These are phyloP conservation scores for Suzukiozyma palmioleophila DNA, from an alignment of 1,139 yeast genomes.

Conservation along the genomic window DNA sequence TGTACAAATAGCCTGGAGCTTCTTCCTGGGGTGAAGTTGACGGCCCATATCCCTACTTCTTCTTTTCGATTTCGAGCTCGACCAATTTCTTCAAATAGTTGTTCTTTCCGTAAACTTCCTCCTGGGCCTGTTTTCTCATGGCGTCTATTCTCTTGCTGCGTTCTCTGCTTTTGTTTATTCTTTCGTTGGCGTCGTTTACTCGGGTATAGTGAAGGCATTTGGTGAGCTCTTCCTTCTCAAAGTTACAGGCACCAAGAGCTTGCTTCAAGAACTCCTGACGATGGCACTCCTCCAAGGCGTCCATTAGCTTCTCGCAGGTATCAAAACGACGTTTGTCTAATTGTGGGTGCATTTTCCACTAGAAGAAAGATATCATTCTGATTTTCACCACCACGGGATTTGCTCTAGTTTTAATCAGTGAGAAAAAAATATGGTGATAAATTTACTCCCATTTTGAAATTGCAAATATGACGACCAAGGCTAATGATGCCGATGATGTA, in stretches of 20 bases:
- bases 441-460: constrained; percentile 1
- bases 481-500: constrained; percentile 67
- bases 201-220: constrained; percentile 80
- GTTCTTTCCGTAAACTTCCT: constrained; percentile 78
- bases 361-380: not conserved
- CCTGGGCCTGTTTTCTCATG: constrained; percentile 59
- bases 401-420: not conserved
- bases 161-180: constrained; percentile 54
- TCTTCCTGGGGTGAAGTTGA: too few relatives aligned
- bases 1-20: too few relatives aligned
- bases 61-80: constrained; percentile 30
- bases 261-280: constrained; percentile 63
- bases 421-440: not conserved
- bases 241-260: constrained; percentile 83
- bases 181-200: constrained; percentile 58
- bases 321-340: constrained; percentile 42
- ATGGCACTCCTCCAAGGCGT: constrained; percentile 89
- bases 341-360: constrained; percentile 44
- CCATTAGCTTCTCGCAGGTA: constrained; percentile 75
- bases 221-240: constrained; percentile 73
- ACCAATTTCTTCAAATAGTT: constrained; percentile 65
- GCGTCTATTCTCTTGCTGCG: constrained; percentile 52
- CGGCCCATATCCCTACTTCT: not conserved
- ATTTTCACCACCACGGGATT: not conserved
- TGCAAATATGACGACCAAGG: constrained; percentile 7